These are phyloP conservation scores for Escovopsis weberi DNA, from an alignment of 2,329 filamentous ascomycete species.

Conservation along the genomic window DNA sequence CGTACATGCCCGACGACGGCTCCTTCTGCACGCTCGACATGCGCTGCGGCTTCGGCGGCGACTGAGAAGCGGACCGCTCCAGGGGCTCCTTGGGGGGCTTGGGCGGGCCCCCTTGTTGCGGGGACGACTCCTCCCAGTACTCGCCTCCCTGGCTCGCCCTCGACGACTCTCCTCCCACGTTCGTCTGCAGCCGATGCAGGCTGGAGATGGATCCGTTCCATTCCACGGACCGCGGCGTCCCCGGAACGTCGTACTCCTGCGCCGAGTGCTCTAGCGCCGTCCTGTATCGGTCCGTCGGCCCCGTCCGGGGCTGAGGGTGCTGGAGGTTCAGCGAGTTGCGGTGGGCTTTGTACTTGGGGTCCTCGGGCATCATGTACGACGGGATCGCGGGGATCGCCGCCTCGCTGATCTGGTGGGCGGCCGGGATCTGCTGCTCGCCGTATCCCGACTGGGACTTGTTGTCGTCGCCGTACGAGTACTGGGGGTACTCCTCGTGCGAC, in stretches of 20 bases:
- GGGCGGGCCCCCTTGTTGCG: constrained; percentile 31
- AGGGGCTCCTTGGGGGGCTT: constrained; percentile 50
- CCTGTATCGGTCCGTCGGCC: constrained; percentile 60
- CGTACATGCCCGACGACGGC: constrained; percentile 40
- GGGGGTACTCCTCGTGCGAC: constrained; percentile 43
- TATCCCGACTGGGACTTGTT: constrained; percentile 39
- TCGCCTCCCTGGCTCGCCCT: constrained; percentile 21
- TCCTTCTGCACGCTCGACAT: constrained; percentile 38
- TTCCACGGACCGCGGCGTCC: constrained; percentile 45
- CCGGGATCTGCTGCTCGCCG: constrained; percentile 19
- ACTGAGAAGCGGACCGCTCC: constrained; percentile 25
- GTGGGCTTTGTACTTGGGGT: constrained; percentile 71
- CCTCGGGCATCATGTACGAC: constrained; percentile 41
- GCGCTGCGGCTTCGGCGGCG: constrained; percentile 32
- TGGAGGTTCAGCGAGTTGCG: constrained; percentile 68
- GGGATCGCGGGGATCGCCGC: constrained; percentile 27
- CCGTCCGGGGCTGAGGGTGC: constrained; percentile 63
- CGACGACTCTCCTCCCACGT: constrained; percentile 23
- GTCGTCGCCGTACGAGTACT: constrained; percentile 44
- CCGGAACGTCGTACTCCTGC: constrained; percentile 47
- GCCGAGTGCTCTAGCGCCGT: constrained; percentile 61
- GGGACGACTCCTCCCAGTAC: constrained; percentile 32
- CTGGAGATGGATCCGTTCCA: constrained; percentile 49
- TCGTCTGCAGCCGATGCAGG: constrained; percentile 39
- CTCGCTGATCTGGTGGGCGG: constrained; percentile 10